These are phyloP conservation scores for Prunus armeniaca DNA, from an alignment of 306 rosid genomes.

Conservation along the genomic window DNA sequence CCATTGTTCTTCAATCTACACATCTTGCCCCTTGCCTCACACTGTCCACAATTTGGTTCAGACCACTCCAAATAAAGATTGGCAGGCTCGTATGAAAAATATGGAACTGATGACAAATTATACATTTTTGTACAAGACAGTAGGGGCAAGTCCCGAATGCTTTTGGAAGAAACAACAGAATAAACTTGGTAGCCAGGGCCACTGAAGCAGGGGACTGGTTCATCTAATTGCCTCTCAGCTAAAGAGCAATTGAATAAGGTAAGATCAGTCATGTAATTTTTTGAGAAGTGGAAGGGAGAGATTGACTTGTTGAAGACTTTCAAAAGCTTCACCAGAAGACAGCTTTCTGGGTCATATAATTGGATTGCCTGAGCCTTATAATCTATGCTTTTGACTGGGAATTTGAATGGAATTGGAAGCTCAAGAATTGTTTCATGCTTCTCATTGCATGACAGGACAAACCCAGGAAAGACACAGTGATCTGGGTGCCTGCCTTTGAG, in stretches of 20 bases:
- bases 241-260: conserved; percentile 30
- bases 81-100: accelerated
- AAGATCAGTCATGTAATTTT: accelerated
- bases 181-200: conserved; percentile 9
- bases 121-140: conserved; percentile 26
- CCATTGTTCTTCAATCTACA: conserved; percentile 31
- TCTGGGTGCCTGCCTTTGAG: conserved; percentile 20
- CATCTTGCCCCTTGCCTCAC: conserved; percentile 19
- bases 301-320: conserved; percentile 8
- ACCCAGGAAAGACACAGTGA: conserved; percentile 26
- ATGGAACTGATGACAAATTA: conserved; percentile 1
- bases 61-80: conserved; percentile 25
- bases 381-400: conserved; percentile 18
- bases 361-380: conserved; percentile 28
- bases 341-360: conserved; percentile 1
- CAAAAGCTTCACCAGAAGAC: conserved; percentile 4
- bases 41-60: conserved; percentile 20
- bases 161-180: accelerated
- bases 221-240: not conserved
- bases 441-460: conserved; percentile 29
- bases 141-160: not conserved
- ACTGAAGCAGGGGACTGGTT: not conserved
- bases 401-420: conserved; percentile 25
- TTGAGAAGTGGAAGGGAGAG: conserved; percentile 15
- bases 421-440: conserved; percentile 14